These are phyloP conservation scores for Bipolaris oryzae DNA, from an alignment of 2,329 filamentous ascomycete species.

Conservation along the genomic window DNA sequence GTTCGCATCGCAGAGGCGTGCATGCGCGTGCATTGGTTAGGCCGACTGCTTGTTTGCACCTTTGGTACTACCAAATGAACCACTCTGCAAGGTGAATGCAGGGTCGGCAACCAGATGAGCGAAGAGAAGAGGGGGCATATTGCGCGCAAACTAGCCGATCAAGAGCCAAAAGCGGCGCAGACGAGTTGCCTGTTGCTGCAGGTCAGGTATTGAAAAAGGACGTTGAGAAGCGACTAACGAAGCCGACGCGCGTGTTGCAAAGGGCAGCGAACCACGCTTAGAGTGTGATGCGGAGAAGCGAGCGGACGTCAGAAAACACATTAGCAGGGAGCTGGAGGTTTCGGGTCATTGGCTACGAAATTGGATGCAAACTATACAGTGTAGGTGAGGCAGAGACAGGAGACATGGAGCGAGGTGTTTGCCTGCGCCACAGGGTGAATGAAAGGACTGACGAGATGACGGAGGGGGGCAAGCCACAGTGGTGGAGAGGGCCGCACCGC, in stretches of 20 bases:
- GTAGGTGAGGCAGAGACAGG: background rate
- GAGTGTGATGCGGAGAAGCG: background rate
- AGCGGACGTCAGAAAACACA: background rate
- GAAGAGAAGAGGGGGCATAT: background rate
- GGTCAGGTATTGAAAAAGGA: background rate
- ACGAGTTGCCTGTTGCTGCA: background rate
- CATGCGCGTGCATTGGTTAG: background rate
- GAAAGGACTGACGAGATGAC: too few species aligned
- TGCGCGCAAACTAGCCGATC: constrained; percentile 4
- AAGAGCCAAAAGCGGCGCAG: background rate
- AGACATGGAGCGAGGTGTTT: background rate
- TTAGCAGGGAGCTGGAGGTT: background rate
- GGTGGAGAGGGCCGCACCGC: background rate
- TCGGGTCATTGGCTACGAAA: constrained; percentile 1
- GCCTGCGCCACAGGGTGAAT: too few species aligned
- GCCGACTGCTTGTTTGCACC: background rate
- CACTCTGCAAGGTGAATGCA: background rate
- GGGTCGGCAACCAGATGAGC: background rate
- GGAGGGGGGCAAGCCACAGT: background rate
- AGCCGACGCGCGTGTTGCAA: constrained; percentile 1
- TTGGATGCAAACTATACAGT: constrained; percentile 1
- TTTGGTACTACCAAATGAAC: background rate
- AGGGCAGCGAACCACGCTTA: background rate
- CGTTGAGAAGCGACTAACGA: background rate
- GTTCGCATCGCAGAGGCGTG: background rate